These are phyloP conservation scores for Tausonia pullulans DNA, from an alignment of 1,284 basidiomycete genomes.

Conservation along the genomic window DNA sequence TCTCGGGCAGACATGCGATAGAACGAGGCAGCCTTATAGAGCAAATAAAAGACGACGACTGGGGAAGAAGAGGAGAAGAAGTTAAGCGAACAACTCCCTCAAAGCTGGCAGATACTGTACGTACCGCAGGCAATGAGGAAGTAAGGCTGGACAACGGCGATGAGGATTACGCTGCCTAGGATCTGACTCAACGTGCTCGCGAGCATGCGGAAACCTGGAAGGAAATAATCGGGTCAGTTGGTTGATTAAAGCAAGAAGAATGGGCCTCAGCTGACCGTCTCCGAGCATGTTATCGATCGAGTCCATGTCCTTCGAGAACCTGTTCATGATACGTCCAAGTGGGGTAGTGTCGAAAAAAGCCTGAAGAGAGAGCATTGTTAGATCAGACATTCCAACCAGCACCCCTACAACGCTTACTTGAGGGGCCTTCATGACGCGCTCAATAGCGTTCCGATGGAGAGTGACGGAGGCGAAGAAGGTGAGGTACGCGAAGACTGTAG, in stretches of 20 bases:
- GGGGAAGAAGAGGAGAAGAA: background rate
- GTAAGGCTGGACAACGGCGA: conserved; percentile 64
- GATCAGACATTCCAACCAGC: too few relatives aligned
- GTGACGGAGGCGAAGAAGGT: conserved; percentile 52
- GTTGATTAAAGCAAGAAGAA: too few relatives aligned
- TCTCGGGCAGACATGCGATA: conserved; percentile 82
- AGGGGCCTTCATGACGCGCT: conserved; percentile 56
- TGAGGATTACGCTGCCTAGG: conserved; percentile 61
- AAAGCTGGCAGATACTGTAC: background rate
- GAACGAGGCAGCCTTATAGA: conserved; percentile 41
- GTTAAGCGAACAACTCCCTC: background rate
- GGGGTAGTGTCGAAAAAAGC: conserved; percentile 85
- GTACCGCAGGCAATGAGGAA: background rate
- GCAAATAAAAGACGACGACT: conserved; percentile 40
- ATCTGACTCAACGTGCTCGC: conserved; percentile 53
- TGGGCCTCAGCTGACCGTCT: conserved; percentile 40
- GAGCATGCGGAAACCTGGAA: conserved; percentile 51
- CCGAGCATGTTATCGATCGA: conserved; percentile 35
- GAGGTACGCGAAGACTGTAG: conserved; percentile 20
- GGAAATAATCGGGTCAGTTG: too few relatives aligned
- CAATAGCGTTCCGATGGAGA: conserved; percentile 47
- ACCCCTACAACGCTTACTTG: background rate
- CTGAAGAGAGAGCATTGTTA: conserved; percentile 37
- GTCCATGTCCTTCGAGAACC: conserved; percentile 34
- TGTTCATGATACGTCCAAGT: conserved; percentile 77